Base-by-base conservation (phyloP, 2,329 filamentous ascomycete genomes). In the Penicillium olsonii region DNA sequence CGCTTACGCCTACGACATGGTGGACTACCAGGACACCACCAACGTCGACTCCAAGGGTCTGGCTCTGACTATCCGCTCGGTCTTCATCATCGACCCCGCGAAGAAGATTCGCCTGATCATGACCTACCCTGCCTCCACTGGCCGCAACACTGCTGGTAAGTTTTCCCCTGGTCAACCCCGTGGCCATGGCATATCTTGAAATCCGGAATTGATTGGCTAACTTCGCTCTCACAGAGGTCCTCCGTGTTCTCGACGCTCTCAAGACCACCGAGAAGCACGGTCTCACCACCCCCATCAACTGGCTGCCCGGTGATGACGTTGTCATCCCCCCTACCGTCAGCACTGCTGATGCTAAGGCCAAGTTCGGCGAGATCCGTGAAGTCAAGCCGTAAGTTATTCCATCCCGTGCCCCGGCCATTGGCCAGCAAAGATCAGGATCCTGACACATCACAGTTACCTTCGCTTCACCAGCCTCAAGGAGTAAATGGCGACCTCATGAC, bases 91-190 rank as follows among this genome's bases (percentile, higher is more conserved):
- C 72, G 91, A 96, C 78, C 91, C 91, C 57, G 84, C 84, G 74
- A 96, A 95, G 85, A 92, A 87, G 73, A 94, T 96, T 76, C 87
- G 92, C 64, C 84, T 92, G 70, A 95, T 90, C 71, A 87, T 96
- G 78, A 86, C 88, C 68, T 96, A 96, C 80, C 92, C 92, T 37
- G 91, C 92, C 54, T 92, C 87, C 51, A 95, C 90, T 38, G 92
- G 92, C 74, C 85, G 88, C 68, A 92, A 91, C 80, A 85, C 86
- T 55, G 80, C 84, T 61, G 33, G 33, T 35, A 18, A 18, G 33
- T 35, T 17, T 11, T 34, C 14, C 31, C 5, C 14, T 15, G n/a
- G 8, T 34, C 7, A 15, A 18, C 4, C 33, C n/a, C 17, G 3
- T 4, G 5, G 10, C n/a, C 3, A 9, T 8, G n/a, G 15, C 14